Conservation (phyloP, 305 asterid species). For the Ajuga reptans region DNA sequence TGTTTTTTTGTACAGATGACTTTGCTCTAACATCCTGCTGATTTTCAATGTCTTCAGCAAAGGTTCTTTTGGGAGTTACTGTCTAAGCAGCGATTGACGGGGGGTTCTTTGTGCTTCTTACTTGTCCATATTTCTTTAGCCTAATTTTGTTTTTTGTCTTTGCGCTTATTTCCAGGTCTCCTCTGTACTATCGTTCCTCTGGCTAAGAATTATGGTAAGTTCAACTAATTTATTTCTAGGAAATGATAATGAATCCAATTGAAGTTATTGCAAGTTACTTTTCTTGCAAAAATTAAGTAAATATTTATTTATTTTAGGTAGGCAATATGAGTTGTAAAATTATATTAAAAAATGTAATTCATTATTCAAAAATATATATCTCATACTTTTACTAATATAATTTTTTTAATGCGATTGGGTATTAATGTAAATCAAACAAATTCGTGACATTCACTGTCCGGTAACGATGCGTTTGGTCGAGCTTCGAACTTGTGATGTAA, state of each 20-base stretch:
- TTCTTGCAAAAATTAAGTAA: not conserved
- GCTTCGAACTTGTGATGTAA: too few relatives aligned
- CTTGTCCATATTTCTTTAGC: not conserved
- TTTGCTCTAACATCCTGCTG: slow-evolving; percentile 21
- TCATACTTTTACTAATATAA: too few relatives aligned
- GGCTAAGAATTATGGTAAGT: slow-evolving; percentile 8
- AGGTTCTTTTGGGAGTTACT: slow-evolving; percentile 1
- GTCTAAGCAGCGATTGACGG: not conserved
- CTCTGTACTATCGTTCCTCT: not conserved
- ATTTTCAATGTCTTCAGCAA: slow-evolving; percentile 24
- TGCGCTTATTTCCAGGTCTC: not conserved
- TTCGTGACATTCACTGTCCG: too few relatives aligned
- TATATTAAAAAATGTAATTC: too few relatives aligned
- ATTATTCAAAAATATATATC: too few relatives aligned
- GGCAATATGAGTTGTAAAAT: too few relatives aligned
- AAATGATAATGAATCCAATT: not conserved
- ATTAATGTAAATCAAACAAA: too few relatives aligned
- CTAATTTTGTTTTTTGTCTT: not conserved
- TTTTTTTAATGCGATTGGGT: too few relatives aligned
- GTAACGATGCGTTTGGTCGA: too few relatives aligned
- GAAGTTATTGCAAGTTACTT: too few relatives aligned
- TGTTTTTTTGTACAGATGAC: slow-evolving; percentile 21
- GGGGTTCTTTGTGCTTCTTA: not conserved
- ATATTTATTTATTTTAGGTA: too few relatives aligned
- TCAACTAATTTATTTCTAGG: not conserved